phyloP scores from a whole-genome alignment of 1,139 yeast species.

The Zygosaccharomyces pseudobailii region DNA sequence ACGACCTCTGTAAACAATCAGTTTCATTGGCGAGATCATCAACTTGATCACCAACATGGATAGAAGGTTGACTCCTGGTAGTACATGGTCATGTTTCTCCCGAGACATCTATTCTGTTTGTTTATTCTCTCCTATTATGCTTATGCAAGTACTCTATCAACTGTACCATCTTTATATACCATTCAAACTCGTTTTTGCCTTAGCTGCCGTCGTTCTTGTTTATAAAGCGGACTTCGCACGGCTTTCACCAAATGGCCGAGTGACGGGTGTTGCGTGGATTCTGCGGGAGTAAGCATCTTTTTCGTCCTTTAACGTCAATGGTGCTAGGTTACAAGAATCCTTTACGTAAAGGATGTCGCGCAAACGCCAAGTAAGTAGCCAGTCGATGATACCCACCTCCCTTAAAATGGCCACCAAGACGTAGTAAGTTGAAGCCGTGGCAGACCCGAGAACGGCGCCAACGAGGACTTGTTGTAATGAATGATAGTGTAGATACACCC shows the following conservation, averaged over 20 bases:
- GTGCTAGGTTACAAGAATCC: constrained; percentile 49
- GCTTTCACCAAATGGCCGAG: constrained; percentile 2
- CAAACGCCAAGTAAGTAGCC: constrained; percentile 50
- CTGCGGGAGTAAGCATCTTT: constrained; percentile 31
- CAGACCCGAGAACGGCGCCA: constrained; percentile 62
- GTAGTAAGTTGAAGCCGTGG: constrained; percentile 58
- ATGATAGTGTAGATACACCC: constrained; percentile 80
- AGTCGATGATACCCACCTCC: constrained; percentile 56
- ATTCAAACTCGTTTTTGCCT: background rate
- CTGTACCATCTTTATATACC: background rate
- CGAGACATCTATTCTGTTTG: background rate
- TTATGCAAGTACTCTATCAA: background rate
- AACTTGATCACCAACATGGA: constrained; percentile 4
- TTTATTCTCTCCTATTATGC: background rate
- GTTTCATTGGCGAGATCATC: constrained; percentile 6
- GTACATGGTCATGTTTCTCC: background rate
- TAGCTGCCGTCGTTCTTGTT: background rate
- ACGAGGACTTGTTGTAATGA: constrained; percentile 65
- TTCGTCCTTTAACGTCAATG: constrained; percentile 34
- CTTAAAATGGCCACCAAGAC: constrained; percentile 47
- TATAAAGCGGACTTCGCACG: constrained; percentile 2
- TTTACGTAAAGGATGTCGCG: constrained; percentile 47
- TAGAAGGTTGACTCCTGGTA: background rate
- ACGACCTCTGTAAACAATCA: constrained; percentile 12
- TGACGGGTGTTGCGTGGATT: constrained; percentile 6